These are phyloP conservation scores for Trichoderma breve DNA, from an alignment of 2,329 filamentous ascomycete genomes.

Conservation along the genomic window DNA sequence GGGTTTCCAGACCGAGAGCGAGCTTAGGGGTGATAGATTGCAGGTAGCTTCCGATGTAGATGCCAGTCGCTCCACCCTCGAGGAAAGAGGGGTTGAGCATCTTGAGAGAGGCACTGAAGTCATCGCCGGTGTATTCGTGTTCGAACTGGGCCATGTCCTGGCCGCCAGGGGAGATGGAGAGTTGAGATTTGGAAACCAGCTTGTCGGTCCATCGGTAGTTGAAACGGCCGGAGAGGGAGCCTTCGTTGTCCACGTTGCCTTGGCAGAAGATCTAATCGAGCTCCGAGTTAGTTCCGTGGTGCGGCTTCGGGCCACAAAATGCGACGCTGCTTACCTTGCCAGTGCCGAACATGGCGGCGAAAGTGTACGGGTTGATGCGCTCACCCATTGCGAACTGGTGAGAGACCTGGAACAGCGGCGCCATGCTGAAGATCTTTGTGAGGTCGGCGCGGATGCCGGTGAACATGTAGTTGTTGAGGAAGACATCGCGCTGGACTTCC, in stretches of 20 bases:
- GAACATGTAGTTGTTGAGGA: slow-evolving; percentile 96
- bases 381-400: slow-evolving; percentile 96
- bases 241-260: slow-evolving; percentile 92
- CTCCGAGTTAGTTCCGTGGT: slow-evolving; percentile 21
- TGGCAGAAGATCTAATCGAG: slow-evolving; percentile 79
- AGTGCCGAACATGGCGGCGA: slow-evolving; percentile 90
- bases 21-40: slow-evolving; percentile 87
- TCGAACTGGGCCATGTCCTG: slow-evolving; percentile 92
- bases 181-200: slow-evolving; percentile 81
- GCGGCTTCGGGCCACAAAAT: background rate
- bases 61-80: slow-evolving; percentile 89
- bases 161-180: slow-evolving; percentile 76
- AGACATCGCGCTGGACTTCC: slow-evolving; percentile 94
- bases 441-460: slow-evolving; percentile 92
- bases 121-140: slow-evolving; percentile 88
- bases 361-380: slow-evolving; percentile 88
- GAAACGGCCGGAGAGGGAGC: slow-evolving; percentile 80
- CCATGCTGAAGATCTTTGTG: slow-evolving; percentile 93
- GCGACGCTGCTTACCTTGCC: slow-evolving; percentile 63
- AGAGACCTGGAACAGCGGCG: slow-evolving; percentile 93
- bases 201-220: slow-evolving; percentile 86
- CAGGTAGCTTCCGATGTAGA: slow-evolving; percentile 93
- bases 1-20: slow-evolving; percentile 83
- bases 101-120: slow-evolving; percentile 93
- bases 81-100: slow-evolving; percentile 92